Percentiles rank a stretch among this genome's conserved stretches.
Conservation (phyloP, 2,329 filamentous ascomycete genomes). For the Erysiphe neolycopersici region DNA sequence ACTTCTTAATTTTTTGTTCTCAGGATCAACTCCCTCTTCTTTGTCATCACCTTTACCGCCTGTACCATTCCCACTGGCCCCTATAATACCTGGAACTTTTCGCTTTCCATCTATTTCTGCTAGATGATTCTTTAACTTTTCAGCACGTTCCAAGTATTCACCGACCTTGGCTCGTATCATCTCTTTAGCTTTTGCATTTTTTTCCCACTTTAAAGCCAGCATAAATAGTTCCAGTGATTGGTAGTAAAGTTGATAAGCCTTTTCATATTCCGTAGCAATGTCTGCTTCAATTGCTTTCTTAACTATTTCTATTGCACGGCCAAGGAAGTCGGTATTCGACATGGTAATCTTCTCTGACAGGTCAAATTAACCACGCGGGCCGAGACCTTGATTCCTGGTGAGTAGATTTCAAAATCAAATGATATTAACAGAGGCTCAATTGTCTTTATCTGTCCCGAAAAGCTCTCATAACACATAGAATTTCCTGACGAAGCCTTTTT, state of each 20-base stretch:
- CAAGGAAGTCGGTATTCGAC: conserved; percentile 93
- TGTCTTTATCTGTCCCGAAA: no score
- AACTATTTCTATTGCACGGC: conserved; percentile 85
- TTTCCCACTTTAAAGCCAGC: conserved; percentile 98
- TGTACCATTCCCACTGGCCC: conserved; percentile 41
- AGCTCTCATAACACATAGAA: no score
- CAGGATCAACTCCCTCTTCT: conserved; percentile 47
- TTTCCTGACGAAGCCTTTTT: no score
- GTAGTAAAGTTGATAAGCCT: conserved; percentile 92
- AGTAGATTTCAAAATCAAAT: no score
- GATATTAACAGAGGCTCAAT: no score
- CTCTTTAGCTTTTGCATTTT: conserved; percentile 89
- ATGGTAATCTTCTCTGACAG: conserved; percentile 20
- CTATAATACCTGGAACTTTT: conserved; percentile 45
- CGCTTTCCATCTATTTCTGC: conserved; percentile 43
- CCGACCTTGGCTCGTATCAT: conserved; percentile 88
- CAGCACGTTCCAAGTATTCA: conserved; percentile 96
- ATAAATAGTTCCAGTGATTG: conserved; percentile 92
- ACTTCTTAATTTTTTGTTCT: conserved; percentile 81
- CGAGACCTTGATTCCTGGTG: no score
- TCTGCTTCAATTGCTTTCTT: conserved; percentile 95
- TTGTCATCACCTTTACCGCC: conserved; percentile 33
- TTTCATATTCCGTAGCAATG: conserved; percentile 86
- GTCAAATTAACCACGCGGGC: no score
- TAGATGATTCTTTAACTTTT: conserved; percentile 88